Evolutionary conservation across 108 stramenopile species (phyloP).

Genomic region (Cyclotella atomus): DNA sequence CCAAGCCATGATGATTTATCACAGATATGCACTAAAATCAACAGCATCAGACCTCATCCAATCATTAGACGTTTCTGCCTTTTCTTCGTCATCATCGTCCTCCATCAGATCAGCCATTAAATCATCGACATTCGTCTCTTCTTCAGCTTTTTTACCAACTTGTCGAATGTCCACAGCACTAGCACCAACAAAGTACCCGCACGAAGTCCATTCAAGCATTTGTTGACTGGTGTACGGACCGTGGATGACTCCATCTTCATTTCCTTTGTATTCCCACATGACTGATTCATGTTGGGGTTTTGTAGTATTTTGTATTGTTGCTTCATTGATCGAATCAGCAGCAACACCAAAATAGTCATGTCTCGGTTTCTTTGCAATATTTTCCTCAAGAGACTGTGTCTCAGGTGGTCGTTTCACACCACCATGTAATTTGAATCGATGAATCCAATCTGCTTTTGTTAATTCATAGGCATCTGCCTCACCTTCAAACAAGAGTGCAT

Average conservation of each 20-base stretch:
- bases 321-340: not conserved
- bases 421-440: slow-evolving; percentile 36
- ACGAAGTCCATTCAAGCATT: slow-evolving; percentile 78
- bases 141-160: slow-evolving; percentile 13
- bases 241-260: slow-evolving; percentile 75
- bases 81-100: slow-evolving; percentile 64
- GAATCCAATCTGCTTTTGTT: slow-evolving; percentile 57
- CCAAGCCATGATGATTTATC: too few species aligned
- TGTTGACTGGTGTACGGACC: slow-evolving; percentile 82
- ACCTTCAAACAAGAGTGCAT: slow-evolving; percentile 67
- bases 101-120: slow-evolving; percentile 75
- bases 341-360: slow-evolving; percentile 32
- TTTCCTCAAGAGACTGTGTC: not conserved
- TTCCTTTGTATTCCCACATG: slow-evolving; percentile 84
- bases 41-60: slow-evolving; percentile 55
- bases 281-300: slow-evolving; percentile 10
- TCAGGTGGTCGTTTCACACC: slow-evolving; percentile 11
- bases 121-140: slow-evolving; percentile 52
- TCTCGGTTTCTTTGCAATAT: slow-evolving; percentile 29
- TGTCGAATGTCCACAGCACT: slow-evolving; percentile 78
- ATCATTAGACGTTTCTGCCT: slow-evolving; percentile 5
- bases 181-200: slow-evolving; percentile 83
- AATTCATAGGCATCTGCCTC: slow-evolving; percentile 76
- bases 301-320: slow-evolving; percentile 15
- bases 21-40: slow-evolving; percentile 45